Base-by-base conservation (phyloP, 441 rosid genomes). In the Bruguiera hainesii region DNA sequence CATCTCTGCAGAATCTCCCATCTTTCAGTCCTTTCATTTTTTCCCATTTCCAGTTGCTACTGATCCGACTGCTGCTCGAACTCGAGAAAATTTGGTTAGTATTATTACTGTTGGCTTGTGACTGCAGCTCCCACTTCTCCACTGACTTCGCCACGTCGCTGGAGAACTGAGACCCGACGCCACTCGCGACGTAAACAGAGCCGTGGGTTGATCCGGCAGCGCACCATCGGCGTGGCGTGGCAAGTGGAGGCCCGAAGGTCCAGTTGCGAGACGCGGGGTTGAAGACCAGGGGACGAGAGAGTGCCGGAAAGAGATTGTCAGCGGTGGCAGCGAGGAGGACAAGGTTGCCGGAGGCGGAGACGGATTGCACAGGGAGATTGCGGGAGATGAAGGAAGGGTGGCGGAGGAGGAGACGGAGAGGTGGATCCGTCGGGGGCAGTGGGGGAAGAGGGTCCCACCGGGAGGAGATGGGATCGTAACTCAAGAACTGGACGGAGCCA, bases 321-420 rank as follows among this genome's bases (percentile, higher is more conserved):
- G 79, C 35, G 30, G 87, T 82, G 48, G 83, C 90, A 5, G 90
- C 84, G 8, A 87, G 67, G 53, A 87, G 74, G 52, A 85, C 61
- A 29, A 87, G 79, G 53, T 69, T 56, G 0, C 80, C 79, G 4
- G 80, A 74, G 15, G 75, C 79, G 5, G 85, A 68, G 42, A 87
- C 75, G 11, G 82, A 73, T 63, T 87, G 93, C 60, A 87, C 37
- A 0, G 93, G 83, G 25, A 85, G 69, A 42, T 63, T 64, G 3
- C 89, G 81, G 61, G 84, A 85, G 42, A 87, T 55, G 71, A 83
- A 87, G 11, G 90, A 78, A 2, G 88, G 88, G 66, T 85, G 93
- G 55, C 72, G 82, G 63, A 74, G 73, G 61, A 85, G 79, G 62
- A 80, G 75, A 26, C 59, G 69, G 46, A 77, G 79, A 0, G 87